These are phyloP conservation scores for Stygiomarasmius scandens DNA, from an alignment of 1,284 basidiomycete genomes.

Conservation along the genomic window DNA sequence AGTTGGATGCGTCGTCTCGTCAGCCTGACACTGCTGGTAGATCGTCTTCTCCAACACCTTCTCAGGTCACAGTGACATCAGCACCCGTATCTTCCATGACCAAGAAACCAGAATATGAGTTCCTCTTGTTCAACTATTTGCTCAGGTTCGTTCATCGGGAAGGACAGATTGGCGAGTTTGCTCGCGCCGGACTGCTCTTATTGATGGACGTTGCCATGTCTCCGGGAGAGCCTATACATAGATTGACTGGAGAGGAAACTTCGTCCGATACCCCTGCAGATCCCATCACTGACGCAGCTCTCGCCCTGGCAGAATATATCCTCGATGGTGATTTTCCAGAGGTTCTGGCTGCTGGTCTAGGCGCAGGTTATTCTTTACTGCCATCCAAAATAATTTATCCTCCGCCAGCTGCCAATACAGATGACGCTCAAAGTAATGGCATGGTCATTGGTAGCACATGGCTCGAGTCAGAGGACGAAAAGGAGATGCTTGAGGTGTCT, in stretches of 20 bases:
- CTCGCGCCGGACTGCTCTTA: constrained; percentile 88
- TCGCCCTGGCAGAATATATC: constrained; percentile 91
- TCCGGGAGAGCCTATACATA: constrained; percentile 54
- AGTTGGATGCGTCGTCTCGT: constrained; percentile 28
- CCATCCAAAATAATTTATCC: constrained; percentile 84
- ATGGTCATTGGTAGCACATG: constrained; percentile 71
- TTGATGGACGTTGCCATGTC: constrained; percentile 95
- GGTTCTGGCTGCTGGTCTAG: constrained; percentile 91
- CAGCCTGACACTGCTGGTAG: constrained; percentile 25
- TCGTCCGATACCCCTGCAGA: constrained; percentile 42
- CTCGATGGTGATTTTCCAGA: constrained; percentile 96
- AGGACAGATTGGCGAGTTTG: constrained; percentile 91
- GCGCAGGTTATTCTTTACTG: constrained; percentile 90
- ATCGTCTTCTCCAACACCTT: constrained; percentile 57
- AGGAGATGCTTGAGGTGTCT: constrained; percentile 52
- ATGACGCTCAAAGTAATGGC: constrained; percentile 41
- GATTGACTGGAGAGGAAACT: constrained; percentile 37
- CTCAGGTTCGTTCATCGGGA: constrained; percentile 95
- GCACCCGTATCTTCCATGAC: constrained; percentile 43
- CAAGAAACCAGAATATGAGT: constrained; percentile 89
- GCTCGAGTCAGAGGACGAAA: constrained; percentile 53
- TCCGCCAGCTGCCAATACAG: constrained; percentile 42
- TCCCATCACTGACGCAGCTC: constrained; percentile 78
- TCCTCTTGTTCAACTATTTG: constrained; percentile 93
- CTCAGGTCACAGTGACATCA: constrained; percentile 60